Evolutionary conservation across 164 flowering plant genomes (phyloP).

Genomic region (Saururus chinensis): DNA sequence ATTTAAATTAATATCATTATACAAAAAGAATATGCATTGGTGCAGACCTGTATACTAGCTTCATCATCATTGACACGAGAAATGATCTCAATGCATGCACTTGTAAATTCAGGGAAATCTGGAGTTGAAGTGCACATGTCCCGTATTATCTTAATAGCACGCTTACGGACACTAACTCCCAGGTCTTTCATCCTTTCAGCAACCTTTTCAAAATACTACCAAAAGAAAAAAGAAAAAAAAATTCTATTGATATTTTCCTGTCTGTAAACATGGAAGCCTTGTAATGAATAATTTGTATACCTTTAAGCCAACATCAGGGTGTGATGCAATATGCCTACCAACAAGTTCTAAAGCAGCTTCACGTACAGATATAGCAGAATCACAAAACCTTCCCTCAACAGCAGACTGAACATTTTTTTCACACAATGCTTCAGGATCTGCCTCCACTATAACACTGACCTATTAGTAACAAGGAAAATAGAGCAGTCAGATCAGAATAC

Average conservation of each 20-base stretch:
- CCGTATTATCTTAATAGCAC: conserved; percentile 86
- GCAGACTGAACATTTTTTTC: conserved; percentile 86
- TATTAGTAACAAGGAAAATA: conserved; percentile 16
- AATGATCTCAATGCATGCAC: conserved; percentile 84
- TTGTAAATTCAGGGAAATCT: conserved; percentile 55
- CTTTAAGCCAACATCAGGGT: conserved; percentile 96
- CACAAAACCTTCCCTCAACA: conserved; percentile 97
- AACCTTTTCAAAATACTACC: conserved; percentile 93
- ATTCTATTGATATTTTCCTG: neutral
- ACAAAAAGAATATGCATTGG: too few species aligned
- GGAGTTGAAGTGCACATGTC: conserved; percentile 92
- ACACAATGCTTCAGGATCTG: conserved; percentile 90
- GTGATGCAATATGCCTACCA: conserved; percentile 96
- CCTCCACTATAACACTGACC: conserved; percentile 95
- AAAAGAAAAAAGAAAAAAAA: conserved; percentile 8
- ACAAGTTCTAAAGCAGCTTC: conserved; percentile 99
- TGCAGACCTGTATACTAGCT: conserved; percentile 81
- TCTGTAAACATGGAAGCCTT: neutral
- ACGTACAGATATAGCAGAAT: conserved; percentile 89
- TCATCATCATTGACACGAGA: conserved; percentile 95
- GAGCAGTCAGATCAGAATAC: neutral
- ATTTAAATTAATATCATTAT: too few species aligned
- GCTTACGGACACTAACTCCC: conserved; percentile 97
- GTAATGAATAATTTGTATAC: conserved; percentile 22
- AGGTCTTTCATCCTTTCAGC: conserved; percentile 94